Evolutionary conservation across 495 filamentous ascomycete genomes (phyloP), one percentile per base, ranked within the genome.

Genomic region (Annulohypoxylon bovei): DNA sequence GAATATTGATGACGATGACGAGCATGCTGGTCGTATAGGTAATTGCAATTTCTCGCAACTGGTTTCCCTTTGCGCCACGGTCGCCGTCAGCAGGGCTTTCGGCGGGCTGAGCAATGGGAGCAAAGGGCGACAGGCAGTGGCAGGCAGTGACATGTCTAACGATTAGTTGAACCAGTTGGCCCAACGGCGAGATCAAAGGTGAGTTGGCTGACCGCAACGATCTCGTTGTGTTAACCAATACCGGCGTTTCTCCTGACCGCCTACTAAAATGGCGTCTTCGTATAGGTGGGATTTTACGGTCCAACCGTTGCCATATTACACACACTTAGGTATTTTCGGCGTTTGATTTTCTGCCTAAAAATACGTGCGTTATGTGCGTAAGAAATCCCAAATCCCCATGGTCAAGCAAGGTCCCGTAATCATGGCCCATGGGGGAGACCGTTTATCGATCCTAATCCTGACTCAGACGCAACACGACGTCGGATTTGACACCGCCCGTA

Each of bases 391-490:
- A 72, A 68, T 61, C 53, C 58, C 70, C 58, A 40, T 32, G 9
- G 23, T 2, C 4, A 65, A 23, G 28, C 35, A 62, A 54, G 56
- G 64, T 72, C 70, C 62, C 65, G 70, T 68, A 68, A 72, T 68
- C 64, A 33, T 47, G n/a, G 61, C 44, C 44, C 44, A 54, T 23
- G 39, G 6, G 40, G 40, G 47, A 18, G 27, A 47, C 63, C 65
- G 49, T 70, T 72, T 72, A 64, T 40, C 52, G 55, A 67, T 72
- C 63, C 28, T n/a, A 27, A 16, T 35, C 50, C 67, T 74, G 75
- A 77, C 64, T 77, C 73, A 77, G 75, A 77, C 71, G 70, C 61
- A 64, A 73, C 75, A 67, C 72, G 62, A 73, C 64, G 16, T 47
- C 54, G 63, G 40, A 53, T 69, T 65, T 62, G 64, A 72, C 67